Base-by-base conservation (phyloP, 352 stramenopile species). In the Pythium volutum region DNA sequence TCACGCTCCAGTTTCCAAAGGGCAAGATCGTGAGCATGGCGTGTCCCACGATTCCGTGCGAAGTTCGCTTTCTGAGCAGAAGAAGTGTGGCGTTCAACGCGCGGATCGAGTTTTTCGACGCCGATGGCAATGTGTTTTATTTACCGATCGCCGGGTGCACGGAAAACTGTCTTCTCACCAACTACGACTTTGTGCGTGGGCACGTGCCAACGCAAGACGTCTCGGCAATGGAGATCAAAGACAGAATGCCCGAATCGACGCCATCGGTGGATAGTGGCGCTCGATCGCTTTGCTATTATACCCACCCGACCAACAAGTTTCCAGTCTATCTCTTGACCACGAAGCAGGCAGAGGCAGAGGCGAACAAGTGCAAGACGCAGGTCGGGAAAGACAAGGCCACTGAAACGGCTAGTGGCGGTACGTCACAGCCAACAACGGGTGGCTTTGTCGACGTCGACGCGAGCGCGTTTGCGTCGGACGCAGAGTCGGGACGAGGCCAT, bases 131-230 rank as follows among this genome's bases (percentile, higher is more conserved):
- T 29, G 74, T 70, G 0, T 98, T 98, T 46, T 64, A 74, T 25
- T 62, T 98, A 2, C 75, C 85, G 2, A 73, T 98, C 23, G 77
- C 75, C 20, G 95, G 95, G 2, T 96, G 82, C 34, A 81, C 89
- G 0, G 95, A 98, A 52, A 97, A 97, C 63, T 98, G 89, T 57
- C 22, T 98, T 18, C 74, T 98, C 15, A 97, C 92, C 0, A 98
- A 90, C 54, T 91, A 89, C 57, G 64, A 61, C 5, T 98, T 98
- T 58, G 62, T 98, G 0, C 59, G 86, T 6, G 58, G 58, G 0
- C 65, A 94, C 20, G 46, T 75, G 9, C 27, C 22, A 31, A 14
- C 20, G 18, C 27, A 22, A 8, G 31, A 41, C 7, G 22, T 22
- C 31, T 16, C 42, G 7, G n/a, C 12, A 2, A 20, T 16, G 12